These are phyloP conservation scores for Botrytis elliptica DNA, from an alignment of 2,329 filamentous ascomycete species.

Conservation along the genomic window DNA sequence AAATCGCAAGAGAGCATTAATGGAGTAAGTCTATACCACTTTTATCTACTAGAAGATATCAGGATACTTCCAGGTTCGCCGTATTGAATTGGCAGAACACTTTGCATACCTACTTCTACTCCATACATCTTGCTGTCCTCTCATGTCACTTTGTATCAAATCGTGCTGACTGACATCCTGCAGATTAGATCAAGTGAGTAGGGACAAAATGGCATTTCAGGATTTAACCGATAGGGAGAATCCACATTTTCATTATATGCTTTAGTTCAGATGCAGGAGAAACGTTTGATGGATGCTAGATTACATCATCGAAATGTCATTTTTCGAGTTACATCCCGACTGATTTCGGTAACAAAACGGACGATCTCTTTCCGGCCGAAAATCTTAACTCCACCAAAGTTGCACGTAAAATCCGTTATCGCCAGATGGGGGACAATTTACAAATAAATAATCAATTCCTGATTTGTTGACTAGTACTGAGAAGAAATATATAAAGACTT, in stretches of 20 bases:
- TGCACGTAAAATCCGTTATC: conserved; percentile 8
- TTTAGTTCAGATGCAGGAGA: background rate
- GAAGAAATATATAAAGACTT: background rate
- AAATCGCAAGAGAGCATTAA: conserved; percentile 51
- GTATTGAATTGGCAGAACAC: background rate
- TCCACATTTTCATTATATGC: conserved; percentile 59
- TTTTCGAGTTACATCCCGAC: background rate
- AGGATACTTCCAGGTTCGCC: accelerated
- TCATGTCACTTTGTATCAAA: background rate
- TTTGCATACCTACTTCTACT: background rate
- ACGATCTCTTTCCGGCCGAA: background rate
- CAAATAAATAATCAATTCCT: background rate
- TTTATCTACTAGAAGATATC: background rate
- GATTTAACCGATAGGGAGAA: conserved; percentile 70
- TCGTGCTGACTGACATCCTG: background rate
- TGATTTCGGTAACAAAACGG: background rate
- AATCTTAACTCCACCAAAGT: background rate
- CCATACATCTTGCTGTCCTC: background rate
- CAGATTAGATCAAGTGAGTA: conserved; percentile 55
- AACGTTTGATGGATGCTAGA: background rate
- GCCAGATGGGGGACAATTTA: background rate
- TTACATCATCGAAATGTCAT: background rate
- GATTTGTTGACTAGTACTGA: background rate
- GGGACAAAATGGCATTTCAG: conserved; percentile 63
- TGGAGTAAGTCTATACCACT: conserved; percentile 36